These are phyloP conservation scores for Carex sylvatica DNA, from an alignment of 202 grass and related monocot species.

Conservation along the genomic window DNA sequence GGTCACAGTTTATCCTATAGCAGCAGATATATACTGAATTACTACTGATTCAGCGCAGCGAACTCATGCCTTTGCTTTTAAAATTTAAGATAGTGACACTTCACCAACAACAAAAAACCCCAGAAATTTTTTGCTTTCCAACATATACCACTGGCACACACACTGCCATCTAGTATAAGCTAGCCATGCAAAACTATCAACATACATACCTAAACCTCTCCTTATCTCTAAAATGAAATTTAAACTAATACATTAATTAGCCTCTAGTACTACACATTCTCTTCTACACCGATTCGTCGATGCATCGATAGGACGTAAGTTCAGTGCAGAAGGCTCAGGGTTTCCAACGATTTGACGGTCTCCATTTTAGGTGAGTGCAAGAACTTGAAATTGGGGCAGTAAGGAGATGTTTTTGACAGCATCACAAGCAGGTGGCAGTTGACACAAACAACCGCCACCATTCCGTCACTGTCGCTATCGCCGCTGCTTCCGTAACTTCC, in stretches of 20 bases:
- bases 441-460: conserved; percentile 41
- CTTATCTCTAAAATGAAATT: conserved; percentile 15
- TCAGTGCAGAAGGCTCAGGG: conserved; percentile 89
- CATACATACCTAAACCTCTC: conserved; percentile 20
- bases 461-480: conserved; percentile 4
- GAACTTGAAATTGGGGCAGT: conserved; percentile 29
- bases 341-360: conserved; percentile 59
- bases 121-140: conserved; percentile 16
- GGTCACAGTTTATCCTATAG: conserved; percentile 15
- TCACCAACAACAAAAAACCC: conserved; percentile 23
- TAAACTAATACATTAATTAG: conserved; percentile 30
- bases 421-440: conserved; percentile 72
- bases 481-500: not conserved
- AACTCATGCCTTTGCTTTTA: conserved; percentile 17
- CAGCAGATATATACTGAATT: not conserved
- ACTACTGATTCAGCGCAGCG: not conserved
- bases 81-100: conserved; percentile 30
- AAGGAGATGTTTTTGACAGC: conserved; percentile 17
- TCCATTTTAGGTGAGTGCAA: conserved; percentile 32
- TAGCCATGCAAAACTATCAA: conserved; percentile 31
- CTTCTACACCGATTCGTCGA: conserved; percentile 39
- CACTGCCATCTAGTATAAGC: conserved; percentile 6
- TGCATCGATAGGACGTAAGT: not conserved
- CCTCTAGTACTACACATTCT: conserved; percentile 22
- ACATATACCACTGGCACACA: conserved; percentile 24